phyloP scores from a whole-genome alignment of 139 green algal genomes.

The Closterium sp. region DNA sequence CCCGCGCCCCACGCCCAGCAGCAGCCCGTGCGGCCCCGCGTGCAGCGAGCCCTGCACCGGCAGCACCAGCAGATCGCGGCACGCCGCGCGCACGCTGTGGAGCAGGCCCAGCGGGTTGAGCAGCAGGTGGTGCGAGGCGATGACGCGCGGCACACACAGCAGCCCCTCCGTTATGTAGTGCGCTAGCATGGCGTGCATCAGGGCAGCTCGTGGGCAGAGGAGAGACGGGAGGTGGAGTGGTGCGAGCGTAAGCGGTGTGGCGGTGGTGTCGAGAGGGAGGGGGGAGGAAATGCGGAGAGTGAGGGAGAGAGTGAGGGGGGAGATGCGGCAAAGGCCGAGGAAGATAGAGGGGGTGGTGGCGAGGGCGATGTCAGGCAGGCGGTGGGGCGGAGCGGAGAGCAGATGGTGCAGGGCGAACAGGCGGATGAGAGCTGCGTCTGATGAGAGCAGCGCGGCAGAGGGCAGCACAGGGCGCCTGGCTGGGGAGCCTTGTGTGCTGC shows the following conservation, averaged over 20 bases:
- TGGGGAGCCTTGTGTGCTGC: background rate
- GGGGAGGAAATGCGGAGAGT: conserved; percentile 30
- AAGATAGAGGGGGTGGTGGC: background rate
- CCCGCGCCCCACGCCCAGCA: conserved; percentile 63
- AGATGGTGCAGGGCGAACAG: background rate
- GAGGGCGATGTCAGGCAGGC: background rate
- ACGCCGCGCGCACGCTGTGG: conserved; percentile 50
- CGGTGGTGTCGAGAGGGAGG: conserved; percentile 27
- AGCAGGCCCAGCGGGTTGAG: conserved; percentile 71
- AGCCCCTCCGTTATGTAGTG: conserved; percentile 65
- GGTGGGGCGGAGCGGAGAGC: background rate
- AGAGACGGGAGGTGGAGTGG: conserved; percentile 11
- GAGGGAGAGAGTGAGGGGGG: background rate
- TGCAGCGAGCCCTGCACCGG: conserved; percentile 55
- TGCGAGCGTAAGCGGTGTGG: conserved; percentile 22
- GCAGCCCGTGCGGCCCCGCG: conserved; percentile 53
- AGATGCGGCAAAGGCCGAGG: background rate
- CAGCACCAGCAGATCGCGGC: conserved; percentile 59
- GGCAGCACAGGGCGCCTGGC: background rate
- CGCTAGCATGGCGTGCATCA: conserved; percentile 49
- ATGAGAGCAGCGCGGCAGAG: background rate
- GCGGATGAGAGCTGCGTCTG: background rate
- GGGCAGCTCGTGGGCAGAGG: conserved; percentile 55
- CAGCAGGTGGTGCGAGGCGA: conserved; percentile 68
- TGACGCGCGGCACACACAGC: conserved; percentile 60